These are phyloP conservation scores for Ophiostoma sp. DNA, from an alignment of 2,329 filamentous ascomycete genomes.

Conservation along the genomic window DNA sequence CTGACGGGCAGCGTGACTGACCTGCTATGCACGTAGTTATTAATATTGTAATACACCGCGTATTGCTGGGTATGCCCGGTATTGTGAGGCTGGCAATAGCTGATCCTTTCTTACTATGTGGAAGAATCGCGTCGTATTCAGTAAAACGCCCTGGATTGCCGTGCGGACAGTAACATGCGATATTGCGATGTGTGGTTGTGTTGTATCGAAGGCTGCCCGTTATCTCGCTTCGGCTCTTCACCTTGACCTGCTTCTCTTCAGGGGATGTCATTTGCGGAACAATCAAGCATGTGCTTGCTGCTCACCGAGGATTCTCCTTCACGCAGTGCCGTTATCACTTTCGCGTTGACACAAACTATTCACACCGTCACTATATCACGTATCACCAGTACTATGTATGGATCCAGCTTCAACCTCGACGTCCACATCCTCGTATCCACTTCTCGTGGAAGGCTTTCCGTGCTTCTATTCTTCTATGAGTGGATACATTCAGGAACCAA, in stretches of 20 bases:
- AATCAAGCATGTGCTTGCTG: neutral
- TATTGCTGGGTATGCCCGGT: no score
- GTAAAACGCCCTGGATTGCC: neutral
- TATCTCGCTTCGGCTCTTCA: constrained; percentile 5
- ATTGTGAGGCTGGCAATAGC: no score
- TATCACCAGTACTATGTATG: neutral
- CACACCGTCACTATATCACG: neutral
- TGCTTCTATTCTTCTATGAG: constrained; percentile 9
- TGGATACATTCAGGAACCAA: constrained; percentile 13
- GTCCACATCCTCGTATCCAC: neutral
- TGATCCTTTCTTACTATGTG: no score
- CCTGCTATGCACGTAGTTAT: neutral
- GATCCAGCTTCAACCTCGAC: neutral
- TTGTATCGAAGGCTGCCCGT: neutral
- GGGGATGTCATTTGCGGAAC: neutral
- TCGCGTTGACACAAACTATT: neutral
- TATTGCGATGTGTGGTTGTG: neutral
- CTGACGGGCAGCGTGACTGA: neutral
- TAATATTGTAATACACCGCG: neutral
- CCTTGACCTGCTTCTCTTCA: neutral
- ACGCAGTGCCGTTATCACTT: neutral
- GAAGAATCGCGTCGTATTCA: no score
- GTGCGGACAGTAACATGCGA: neutral
- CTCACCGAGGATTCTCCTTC: neutral
- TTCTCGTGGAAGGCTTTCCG: constrained; percentile 4